These are phyloP conservation scores for Acanthamoeba sp. DNA, from an alignment of 208 protist genomes.

Conservation along the genomic window DNA sequence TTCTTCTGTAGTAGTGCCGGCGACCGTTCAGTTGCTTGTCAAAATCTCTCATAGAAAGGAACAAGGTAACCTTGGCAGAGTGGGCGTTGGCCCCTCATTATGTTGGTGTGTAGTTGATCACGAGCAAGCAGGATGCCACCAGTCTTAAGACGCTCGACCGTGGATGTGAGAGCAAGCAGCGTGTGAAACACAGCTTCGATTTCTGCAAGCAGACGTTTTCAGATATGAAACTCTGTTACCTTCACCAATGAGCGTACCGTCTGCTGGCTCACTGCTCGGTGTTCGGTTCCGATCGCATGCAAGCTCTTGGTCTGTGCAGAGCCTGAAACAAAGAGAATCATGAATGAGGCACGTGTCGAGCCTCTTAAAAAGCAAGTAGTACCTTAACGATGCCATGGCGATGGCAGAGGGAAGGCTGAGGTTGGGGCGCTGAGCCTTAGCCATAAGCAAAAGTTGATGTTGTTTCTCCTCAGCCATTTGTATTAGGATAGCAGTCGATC, in stretches of 20 bases:
- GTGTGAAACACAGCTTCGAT: background rate
- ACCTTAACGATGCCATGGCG: background rate
- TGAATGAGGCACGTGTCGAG: too few species aligned
- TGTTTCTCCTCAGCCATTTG: background rate
- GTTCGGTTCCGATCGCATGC: too few species aligned
- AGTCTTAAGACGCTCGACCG: background rate
- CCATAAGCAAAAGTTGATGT: background rate
- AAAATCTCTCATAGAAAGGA: too few species aligned
- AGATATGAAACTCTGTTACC: background rate
- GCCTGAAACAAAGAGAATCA: too few species aligned
- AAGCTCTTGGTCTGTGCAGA: too few species aligned
- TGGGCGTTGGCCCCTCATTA: background rate
- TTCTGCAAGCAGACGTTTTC: background rate
- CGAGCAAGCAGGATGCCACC: conserved; percentile 31
- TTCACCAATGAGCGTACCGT: background rate
- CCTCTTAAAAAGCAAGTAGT: too few species aligned
- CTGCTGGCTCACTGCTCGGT: too few species aligned
- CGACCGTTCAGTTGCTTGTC: too few species aligned
- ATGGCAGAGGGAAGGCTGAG: background rate
- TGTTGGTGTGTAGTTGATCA: background rate
- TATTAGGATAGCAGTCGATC: background rate
- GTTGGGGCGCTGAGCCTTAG: background rate
- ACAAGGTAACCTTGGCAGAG: too few species aligned
- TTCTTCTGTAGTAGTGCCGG: too few species aligned
- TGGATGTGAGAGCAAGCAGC: background rate